Evolutionary conservation across 257 asterid species (phyloP).

Genomic region (Nicotiana knightiana): DNA sequence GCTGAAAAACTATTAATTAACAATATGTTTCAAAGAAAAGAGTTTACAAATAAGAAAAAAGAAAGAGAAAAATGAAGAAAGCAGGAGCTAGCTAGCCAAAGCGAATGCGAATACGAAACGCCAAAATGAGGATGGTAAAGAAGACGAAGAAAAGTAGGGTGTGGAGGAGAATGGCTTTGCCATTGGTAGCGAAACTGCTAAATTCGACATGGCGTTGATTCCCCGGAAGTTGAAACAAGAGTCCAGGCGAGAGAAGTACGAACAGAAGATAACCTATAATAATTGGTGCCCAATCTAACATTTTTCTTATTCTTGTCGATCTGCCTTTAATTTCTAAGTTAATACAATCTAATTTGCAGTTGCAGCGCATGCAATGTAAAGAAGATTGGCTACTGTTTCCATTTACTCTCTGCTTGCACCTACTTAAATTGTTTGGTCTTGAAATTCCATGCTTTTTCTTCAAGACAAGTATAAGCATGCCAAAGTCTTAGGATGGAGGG

Average conservation of each 20-base stretch:
- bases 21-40: too few species aligned
- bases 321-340: background rate
- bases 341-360: background rate
- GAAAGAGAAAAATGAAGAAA: background rate
- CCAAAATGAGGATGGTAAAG: conserved; percentile 51
- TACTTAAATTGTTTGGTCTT: background rate
- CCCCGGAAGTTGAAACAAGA: conserved; percentile 55
- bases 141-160: conserved; percentile 39
- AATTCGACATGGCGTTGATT: conserved; percentile 33
- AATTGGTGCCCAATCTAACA: conserved; percentile 58
- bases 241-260: conserved; percentile 47
- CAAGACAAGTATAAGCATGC: background rate
- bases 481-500: background rate
- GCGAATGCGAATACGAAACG: conserved; percentile 32
- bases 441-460: conserved; percentile 1
- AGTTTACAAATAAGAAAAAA: background rate
- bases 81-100: background rate
- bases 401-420: background rate
- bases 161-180: conserved; percentile 47
- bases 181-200: conserved; percentile 51
- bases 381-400: background rate
- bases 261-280: conserved; percentile 44
- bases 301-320: background rate
- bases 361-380: background rate
- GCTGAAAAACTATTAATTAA: background rate